phyloP scores from a whole-genome alignment of 73 alveolate species.

The Durusdinium trenchii region DNA sequence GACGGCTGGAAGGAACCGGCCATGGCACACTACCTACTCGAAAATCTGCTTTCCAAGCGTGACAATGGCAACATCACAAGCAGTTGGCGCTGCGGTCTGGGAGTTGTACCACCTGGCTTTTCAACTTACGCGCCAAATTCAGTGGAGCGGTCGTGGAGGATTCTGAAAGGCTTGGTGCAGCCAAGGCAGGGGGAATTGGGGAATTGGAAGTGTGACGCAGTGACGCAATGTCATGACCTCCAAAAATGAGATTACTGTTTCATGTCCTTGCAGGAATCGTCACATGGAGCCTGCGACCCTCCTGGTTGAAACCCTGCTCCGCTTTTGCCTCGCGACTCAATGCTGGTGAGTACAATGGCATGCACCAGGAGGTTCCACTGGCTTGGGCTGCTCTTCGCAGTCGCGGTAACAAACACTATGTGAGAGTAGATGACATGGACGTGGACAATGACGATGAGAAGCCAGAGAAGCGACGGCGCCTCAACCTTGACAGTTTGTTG shows the following conservation, averaged over 20 bases:
- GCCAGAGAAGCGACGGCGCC: neutral
- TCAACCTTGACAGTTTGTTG: neutral
- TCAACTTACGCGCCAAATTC: slow-evolving; percentile 3
- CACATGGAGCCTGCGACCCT: slow-evolving; percentile 20
- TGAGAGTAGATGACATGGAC: neutral
- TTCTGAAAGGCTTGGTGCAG: slow-evolving; percentile 33
- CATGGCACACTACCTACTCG: neutral
- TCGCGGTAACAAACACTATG: neutral
- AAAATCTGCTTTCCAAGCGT: neutral
- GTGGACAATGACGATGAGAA: slow-evolving; percentile 1
- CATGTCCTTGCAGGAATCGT: neutral
- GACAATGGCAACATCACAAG: neutral
- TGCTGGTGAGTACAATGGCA: slow-evolving; percentile 1
- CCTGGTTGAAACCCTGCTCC: neutral
- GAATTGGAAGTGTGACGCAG: neutral
- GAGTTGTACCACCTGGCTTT: neutral
- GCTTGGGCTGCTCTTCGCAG: slow-evolving; percentile 48
- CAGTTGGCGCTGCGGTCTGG: slow-evolving; percentile 13
- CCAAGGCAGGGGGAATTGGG: neutral
- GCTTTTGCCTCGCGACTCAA: slow-evolving; percentile 1
- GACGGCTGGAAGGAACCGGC: slow-evolving; percentile 20
- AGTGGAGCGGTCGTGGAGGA: slow-evolving; percentile 7
- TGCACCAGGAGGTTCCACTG: slow-evolving; percentile 13
- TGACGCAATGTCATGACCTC: neutral
- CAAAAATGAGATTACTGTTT: no score